A percentile compares a stretch with the other conserved stretches of the same genome.
Evolutionary conservation across 2,329 filamentous ascomycete species (phyloP).

Genomic region (Lasiodiplodia hormozganensis): DNA sequence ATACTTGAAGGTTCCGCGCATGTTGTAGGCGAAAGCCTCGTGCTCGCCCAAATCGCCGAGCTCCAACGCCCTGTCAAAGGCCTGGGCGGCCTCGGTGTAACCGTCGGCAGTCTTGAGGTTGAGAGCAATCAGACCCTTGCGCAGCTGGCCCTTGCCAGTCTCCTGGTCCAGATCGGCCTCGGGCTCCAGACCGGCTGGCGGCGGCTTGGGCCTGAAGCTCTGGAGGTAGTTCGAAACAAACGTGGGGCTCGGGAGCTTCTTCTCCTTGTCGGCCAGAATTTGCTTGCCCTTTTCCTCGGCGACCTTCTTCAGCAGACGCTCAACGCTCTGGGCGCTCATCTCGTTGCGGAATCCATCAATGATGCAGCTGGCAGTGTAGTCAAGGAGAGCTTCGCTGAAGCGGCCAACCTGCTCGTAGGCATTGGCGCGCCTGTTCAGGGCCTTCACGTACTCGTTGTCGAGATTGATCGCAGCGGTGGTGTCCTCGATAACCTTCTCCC

Average conservation of each 20-base stretch:
- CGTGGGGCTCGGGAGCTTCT: slow-evolving; percentile 91
- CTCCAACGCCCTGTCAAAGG: slow-evolving; percentile 89
- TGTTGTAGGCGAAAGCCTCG: slow-evolving; percentile 93
- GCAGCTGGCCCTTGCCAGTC: slow-evolving; percentile 83
- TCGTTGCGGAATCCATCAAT: slow-evolving; percentile 98
- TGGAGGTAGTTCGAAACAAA: slow-evolving; percentile 99
- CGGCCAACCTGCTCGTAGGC: slow-evolving; percentile 93
- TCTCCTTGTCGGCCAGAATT: slow-evolving; percentile 79
- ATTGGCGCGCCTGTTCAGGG: slow-evolving; percentile 92
- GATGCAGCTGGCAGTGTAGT: slow-evolving; percentile 98
- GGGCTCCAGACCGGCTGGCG: slow-evolving; percentile 83
- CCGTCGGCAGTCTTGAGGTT: slow-evolving; percentile 87
- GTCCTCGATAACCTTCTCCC: slow-evolving; percentile 96
- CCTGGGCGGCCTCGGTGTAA: slow-evolving; percentile 84
- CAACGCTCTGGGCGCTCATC: slow-evolving; percentile 84
- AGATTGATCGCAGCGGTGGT: slow-evolving; percentile 93
- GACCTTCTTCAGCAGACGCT: slow-evolving; percentile 94
- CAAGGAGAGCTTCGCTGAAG: slow-evolving; percentile 92
- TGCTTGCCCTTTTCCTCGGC: slow-evolving; percentile 92
- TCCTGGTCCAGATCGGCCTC: slow-evolving; percentile 77
- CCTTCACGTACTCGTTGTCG: slow-evolving; percentile 96
- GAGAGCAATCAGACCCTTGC: slow-evolving; percentile 81
- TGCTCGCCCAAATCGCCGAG: slow-evolving; percentile 78
- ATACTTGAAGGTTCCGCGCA: slow-evolving; percentile 95
- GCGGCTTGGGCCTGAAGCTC: slow-evolving; percentile 86